Evolutionary conservation across 495 filamentous ascomycete species (phyloP).

Genomic region (Neurospora sp.): DNA sequence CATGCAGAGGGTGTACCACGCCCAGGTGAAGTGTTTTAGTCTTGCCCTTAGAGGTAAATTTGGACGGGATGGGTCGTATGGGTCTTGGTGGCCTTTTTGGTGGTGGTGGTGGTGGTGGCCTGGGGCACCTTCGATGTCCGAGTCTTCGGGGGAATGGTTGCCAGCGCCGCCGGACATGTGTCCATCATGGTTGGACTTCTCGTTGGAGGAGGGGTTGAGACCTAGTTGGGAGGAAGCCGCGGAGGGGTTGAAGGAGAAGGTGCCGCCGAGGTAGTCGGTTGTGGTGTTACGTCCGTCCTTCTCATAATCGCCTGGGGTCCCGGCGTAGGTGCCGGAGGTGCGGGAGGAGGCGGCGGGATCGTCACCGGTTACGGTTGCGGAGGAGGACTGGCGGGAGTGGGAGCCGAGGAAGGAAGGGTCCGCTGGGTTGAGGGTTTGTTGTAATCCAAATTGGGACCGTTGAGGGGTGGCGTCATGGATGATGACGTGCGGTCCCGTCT

Average conservation of each 20-base stretch:
- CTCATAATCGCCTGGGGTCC: neutral
- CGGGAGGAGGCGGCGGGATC: neutral
- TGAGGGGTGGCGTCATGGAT: neutral
- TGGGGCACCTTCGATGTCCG: neutral
- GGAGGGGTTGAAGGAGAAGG: neutral
- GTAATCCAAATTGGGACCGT: neutral
- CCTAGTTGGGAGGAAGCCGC: neutral
- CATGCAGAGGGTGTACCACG: constrained; percentile 63
- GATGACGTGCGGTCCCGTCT: neutral
- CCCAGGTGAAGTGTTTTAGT: constrained; percentile 61
- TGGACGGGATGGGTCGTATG: constrained; percentile 3
- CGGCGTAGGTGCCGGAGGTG: neutral
- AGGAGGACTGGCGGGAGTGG: neutral
- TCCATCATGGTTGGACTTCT: neutral
- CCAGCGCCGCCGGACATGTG: neutral
- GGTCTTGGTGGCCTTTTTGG: neutral
- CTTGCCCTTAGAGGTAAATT: constrained; percentile 23
- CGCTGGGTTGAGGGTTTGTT: neutral
- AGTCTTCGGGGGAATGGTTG: too few species aligned
- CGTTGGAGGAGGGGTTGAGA: neutral
- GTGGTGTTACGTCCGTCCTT: neutral
- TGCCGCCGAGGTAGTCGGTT: neutral
- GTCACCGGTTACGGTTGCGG: neutral
- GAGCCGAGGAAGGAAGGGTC: neutral
- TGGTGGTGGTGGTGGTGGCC: neutral